Conservation (phyloP, 805 yeast species). For the Zygosaccharomyces pseudorouxii region DNA sequence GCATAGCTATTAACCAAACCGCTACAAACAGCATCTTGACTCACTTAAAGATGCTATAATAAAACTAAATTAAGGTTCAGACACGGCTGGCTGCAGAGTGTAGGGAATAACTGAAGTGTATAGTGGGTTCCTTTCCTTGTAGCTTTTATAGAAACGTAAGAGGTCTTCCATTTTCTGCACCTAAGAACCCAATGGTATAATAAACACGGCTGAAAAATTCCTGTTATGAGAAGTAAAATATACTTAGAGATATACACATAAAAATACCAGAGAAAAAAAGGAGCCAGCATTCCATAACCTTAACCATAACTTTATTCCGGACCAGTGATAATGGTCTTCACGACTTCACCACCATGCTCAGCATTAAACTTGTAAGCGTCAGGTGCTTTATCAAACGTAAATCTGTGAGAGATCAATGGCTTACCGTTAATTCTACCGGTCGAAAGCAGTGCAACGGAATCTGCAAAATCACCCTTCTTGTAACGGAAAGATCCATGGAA, state of each 20-base stretch:
- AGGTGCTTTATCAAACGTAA: constrained; percentile 64
- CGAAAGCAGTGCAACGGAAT: constrained; percentile 63
- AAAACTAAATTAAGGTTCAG: neutral
- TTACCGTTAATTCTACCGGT: constrained; percentile 62
- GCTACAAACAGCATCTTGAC: constrained; percentile 2
- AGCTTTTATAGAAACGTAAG: neutral
- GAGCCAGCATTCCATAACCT: neutral
- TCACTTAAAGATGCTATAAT: neutral
- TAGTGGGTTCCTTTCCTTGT: neutral
- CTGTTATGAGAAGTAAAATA: neutral
- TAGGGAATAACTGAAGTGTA: neutral
- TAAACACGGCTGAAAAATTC: neutral
- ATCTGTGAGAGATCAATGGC: constrained; percentile 68
- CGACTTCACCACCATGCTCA: constrained; percentile 57
- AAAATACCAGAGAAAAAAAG: neutral
- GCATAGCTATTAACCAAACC: constrained; percentile 1
- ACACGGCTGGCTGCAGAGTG: neutral
- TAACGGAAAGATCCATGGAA: constrained; percentile 79
- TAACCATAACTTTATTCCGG: constrained; percentile 37
- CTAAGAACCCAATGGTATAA: neutral
- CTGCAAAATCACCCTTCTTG: constrained; percentile 68
- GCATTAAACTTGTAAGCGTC: constrained; percentile 66
- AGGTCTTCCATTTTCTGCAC: neutral
- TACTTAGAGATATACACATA: neutral
- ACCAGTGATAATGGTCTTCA: constrained; percentile 79